Percentiles rank a stretch among this genome's conserved stretches.
phyloP scores from a whole-genome alignment of 2,329 filamentous ascomycete genomes.

The Fusarium nelsonii region DNA sequence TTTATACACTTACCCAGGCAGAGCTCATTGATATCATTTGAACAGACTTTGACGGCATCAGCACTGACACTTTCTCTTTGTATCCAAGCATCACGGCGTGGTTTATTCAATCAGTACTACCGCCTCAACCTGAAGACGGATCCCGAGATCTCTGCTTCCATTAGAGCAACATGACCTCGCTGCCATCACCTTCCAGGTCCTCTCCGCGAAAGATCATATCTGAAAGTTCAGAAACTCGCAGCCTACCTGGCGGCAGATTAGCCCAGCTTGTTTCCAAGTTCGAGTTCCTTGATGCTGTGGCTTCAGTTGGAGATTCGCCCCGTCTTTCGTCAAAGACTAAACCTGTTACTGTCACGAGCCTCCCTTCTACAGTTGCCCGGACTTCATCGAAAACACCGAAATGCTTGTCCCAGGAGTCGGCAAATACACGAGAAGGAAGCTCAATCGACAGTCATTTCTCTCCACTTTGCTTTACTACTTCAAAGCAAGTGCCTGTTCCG shows the following conservation, averaged over 20 bases:
- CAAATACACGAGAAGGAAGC: constrained; percentile 4
- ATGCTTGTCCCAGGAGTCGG: neutral
- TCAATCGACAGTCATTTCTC: constrained; percentile 19
- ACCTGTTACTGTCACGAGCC: neutral
- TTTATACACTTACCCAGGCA: constrained; percentile 4
- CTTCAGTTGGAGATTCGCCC: constrained; percentile 4
- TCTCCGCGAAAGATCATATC: constrained; percentile 24
- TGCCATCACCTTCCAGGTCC: constrained; percentile 6
- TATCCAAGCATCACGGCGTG: constrained; percentile 7
- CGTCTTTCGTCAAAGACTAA: neutral
- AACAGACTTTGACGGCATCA: constrained; percentile 38
- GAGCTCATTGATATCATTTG: constrained; percentile 24
- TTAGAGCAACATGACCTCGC: constrained; percentile 33
- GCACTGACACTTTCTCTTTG: constrained; percentile 21
- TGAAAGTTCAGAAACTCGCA: constrained; percentile 12
- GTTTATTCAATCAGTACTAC: constrained; percentile 6
- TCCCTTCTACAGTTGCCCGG: neutral
- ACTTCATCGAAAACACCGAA: neutral
- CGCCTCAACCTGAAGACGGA: neutral
- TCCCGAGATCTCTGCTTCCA: neutral
- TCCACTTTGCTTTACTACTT: neutral
- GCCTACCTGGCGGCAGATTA: constrained; percentile 34
- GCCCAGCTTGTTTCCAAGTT: constrained; percentile 55
- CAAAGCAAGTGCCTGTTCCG: neutral
- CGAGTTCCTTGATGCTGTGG: constrained; percentile 48